These are phyloP conservation scores for Desmodesmus armatus DNA, from an alignment of 139 green algal genomes.

Conservation along the genomic window DNA sequence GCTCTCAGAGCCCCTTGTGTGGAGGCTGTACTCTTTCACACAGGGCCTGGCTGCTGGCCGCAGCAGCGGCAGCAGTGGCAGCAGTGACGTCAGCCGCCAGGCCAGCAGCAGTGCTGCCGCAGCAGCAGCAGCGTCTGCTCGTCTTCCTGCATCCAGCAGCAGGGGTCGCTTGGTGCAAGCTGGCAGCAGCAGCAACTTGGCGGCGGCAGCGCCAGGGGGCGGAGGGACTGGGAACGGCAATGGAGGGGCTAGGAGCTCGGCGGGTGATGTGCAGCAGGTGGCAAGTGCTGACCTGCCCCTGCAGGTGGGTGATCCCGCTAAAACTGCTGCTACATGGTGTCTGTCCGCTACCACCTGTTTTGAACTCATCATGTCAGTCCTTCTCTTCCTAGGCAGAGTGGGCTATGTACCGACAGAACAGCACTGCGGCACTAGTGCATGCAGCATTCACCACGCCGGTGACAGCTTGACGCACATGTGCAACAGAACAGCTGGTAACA, in stretches of 20 bases:
- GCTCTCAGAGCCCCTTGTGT: slow-evolving; percentile 75
- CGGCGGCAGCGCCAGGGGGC: background rate
- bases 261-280: slow-evolving; percentile 19
- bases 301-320: slow-evolving; percentile 50
- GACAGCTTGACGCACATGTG: no score
- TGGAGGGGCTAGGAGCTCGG: background rate
- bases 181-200: slow-evolving; percentile 18
- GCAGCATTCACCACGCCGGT: no score
- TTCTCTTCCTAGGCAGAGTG: no score
- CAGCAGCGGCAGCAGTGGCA: background rate
- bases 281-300: slow-evolving; percentile 49
- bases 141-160: no score
- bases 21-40: slow-evolving; percentile 50
- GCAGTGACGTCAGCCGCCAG: background rate
- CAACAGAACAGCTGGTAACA: no score
- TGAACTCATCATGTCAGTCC: no score
- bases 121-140: background rate
- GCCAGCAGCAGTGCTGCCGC: background rate
- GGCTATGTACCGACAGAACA: no score
- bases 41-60: background rate
- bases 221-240: background rate
- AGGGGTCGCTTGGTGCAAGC: background rate
- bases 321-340: no score
- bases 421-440: no score
- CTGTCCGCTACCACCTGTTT: no score